Base-by-base conservation (phyloP, 2,329 filamentous ascomycete genomes). In the Claviceps humidiphila region DNA sequence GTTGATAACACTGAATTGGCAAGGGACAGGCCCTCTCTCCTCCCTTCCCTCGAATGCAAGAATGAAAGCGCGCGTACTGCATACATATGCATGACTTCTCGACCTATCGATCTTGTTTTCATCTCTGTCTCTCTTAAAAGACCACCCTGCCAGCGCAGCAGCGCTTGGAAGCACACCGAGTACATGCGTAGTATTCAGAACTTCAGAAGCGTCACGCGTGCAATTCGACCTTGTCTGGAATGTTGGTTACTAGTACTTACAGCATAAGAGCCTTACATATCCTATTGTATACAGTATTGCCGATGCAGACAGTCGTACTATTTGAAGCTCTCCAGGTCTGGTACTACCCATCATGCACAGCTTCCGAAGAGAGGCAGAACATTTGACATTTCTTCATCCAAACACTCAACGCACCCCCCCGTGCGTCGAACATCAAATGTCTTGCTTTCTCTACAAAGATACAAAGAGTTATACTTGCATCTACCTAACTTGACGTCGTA, bases 221-320 rank as follows among this genome's bases (percentile, higher is more conserved):
- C 52, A 46, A 49, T 20, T 51, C 39, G 50, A 44, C 34, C 38
- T 39, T 34, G 30, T 53, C 49, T 51, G 49, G 30, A 45, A 47
- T 30, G 30, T 30, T 30, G 8, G 26, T 4, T 22, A 22, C 22
- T 22, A 22, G 22, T 50, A 30, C 50, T 42, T 43, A 47, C 49
- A 44, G 45, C 48, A 44, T 22, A 34, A 50, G 43, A 47, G 26
- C 44, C 41, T 39, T 45, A 42, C 47, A 9, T 11, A 30, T 11
- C 46, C 52, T 51, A 51, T 20, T 17, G 24, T 47, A 42, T 14
- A 45, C 30, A 41, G 30, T 26, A 43, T 51, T 50, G 47, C 47
- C 46, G 43, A 51, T 49, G 24, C 43, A 9, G 9, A 34, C 4
- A 34, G 4, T 34, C 9, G 30, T 3, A 1, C 1, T 22, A 22